Evolutionary conservation across 2,329 filamentous ascomycete genomes (phyloP).

Genomic region (Trichoderma aggressivum): DNA sequence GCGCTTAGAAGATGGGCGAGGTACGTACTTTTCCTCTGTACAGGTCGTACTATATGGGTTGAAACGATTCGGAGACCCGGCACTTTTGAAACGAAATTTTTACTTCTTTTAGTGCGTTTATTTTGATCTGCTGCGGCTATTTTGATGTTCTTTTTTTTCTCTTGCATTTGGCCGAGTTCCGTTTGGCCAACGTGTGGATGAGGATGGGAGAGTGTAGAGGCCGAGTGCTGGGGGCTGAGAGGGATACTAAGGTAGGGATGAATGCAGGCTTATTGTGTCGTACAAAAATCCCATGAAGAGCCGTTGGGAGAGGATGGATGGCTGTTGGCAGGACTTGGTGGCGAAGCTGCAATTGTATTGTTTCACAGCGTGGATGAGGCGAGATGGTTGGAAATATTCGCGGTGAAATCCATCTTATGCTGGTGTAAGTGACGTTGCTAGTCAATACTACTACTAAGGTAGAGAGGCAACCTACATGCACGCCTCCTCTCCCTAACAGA

Average conservation of each 20-base stretch:
- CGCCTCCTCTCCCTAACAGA: not conserved
- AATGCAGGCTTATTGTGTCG: not conserved
- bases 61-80: not conserved
- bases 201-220: not conserved
- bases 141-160: not conserved
- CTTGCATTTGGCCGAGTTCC: not conserved
- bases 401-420: not conserved
- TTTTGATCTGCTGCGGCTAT: not conserved
- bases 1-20: not conserved
- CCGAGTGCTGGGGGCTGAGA: not conserved
- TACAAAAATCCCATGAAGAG: not conserved
- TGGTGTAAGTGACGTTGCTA: not conserved
- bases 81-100: not conserved
- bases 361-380: not conserved
- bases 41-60: too few species aligned
- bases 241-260: not conserved
- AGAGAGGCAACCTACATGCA: not conserved
- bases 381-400: not conserved
- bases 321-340: not conserved
- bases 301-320: not conserved
- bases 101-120: not conserved
- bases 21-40: too few species aligned
- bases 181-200: not conserved
- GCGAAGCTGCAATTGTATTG: not conserved
- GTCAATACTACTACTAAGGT: too few species aligned